Evolutionary conservation across 345 rosid genomes (phyloP), one percentile per base, ranked within the genome.

Genomic region (Lepidium sativum): DNA sequence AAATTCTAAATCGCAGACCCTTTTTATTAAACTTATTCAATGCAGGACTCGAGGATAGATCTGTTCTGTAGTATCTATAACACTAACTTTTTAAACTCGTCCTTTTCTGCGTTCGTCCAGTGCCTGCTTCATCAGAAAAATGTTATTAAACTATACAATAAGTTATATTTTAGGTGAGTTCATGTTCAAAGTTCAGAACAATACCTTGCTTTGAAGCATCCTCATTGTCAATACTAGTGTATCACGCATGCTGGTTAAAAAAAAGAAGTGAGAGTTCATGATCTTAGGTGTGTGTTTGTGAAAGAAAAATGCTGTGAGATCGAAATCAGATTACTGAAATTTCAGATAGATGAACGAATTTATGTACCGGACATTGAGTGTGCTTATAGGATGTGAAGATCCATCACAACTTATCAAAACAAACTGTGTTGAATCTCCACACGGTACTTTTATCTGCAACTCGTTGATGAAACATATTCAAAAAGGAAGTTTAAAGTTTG

Each of bases 391-490:
- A 81, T 49, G 77, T 59, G 83, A 87, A 53, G 91, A 85, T 66
- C 95, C 98, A 79, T 81, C 81, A 32, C 80, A 81, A 76, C 85
- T 77, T 60, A 87, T 80, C 32, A 89, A 75, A 68, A 92, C 91
- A 76, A 89, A 85, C 67, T 92, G 98, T 40, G 80, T 76, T 43
- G 95, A 89, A 37, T 60, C 42, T 68, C 95, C 96, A 75, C 81
- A 74, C 32, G 96, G 96, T 72, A 92, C 83, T 81, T 82, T 89
- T 35, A 89, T 84, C 98, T 92, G 92, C 78, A 71, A 60, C 13
- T 49, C 18, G 54, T 77, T 39, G 33, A 12, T 40, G 11, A 29
- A 18, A 29, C 37, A 14, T 23, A 25, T 6, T 3, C n/a, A n/a
- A n/a, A n/a, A n/a, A n/a, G n/a, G n/a, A 12, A 37, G 55, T 50